Evolutionary conservation across 371 early-diverging fungal species (phyloP), one percentile per base, ranked within the genome.

Genomic region (Apophysomyces ossiformis): DNA sequence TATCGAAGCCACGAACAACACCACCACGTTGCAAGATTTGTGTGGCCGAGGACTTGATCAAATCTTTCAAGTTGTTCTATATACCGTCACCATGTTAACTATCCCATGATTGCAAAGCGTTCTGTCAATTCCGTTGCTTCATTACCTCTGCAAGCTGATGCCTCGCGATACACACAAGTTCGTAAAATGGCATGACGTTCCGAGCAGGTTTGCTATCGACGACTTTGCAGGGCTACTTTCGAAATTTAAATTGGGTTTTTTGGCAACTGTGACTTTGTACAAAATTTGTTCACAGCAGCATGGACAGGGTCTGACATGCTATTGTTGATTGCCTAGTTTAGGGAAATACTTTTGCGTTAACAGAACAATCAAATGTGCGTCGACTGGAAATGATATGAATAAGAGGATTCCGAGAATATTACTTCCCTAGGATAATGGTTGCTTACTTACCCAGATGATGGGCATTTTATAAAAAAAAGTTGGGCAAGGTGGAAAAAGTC

Each of bases 1-100:
- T 87, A 60, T 88, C 83, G 66, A 94, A 85, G 18, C 85, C 84
- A 60, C 93, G 82, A 41, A 94, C 93, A 66, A 93, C 93, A 56
- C 95, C 95, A 41, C 91, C 89, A 61, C 77, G 81, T 65, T 91
- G 85, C 61, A 94, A 71, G 45, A 94, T 87, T 56, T 85, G 86
- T 58, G 82, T 76, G 15, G 93, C 92, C 32, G 90, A 79, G 37
- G 79, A 81, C 70, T 86, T 86, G 69, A 92, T 74, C 64, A 92
- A 76, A 72, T 87, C 88, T 69, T 87, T 84, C 70, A 86, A 71
- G 61, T 87, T 84, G 66, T 77, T 79, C 90, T 90, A 58, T 35
- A 60, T 11, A 13, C 26, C 38, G 18, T 47, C 1, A 54, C 58
- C 32, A 5, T 16, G 54, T 50, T 21, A 50, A 26, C 21, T 8